Evolutionary conservation across 2,329 filamentous ascomycete genomes (phyloP).

Genomic region (Paraphoma sp.): DNA sequence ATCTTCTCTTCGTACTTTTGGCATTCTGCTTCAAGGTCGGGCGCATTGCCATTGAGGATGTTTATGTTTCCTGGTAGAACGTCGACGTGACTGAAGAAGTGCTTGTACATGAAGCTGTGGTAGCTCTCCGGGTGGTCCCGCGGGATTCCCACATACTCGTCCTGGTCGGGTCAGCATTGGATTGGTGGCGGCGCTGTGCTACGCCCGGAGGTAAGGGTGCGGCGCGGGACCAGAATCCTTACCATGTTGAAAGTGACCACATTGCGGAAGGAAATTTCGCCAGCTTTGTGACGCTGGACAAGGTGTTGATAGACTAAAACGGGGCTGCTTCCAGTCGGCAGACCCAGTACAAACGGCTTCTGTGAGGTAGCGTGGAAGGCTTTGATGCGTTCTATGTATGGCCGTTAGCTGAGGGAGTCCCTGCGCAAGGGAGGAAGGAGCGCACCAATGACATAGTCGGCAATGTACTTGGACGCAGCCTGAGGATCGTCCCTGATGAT

Average conservation of each 20-base stretch:
- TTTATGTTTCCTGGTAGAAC: conserved; percentile 83
- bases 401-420: conserved; percentile 29
- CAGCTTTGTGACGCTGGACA: conserved; percentile 73
- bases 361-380: conserved; percentile 74
- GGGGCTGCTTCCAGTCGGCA: conserved; percentile 84
- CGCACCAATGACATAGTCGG: conserved; percentile 78
- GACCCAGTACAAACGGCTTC: conserved; percentile 80
- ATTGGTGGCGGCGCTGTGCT: conserved; percentile 22
- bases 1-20: conserved; percentile 81
- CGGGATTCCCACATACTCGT: conserved; percentile 86
- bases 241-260: conserved; percentile 94
- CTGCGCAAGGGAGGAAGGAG: conserved; percentile 27
- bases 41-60: conserved; percentile 81
- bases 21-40: conserved; percentile 77
- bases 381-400: conserved; percentile 72
- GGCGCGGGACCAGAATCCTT: conserved; percentile 34
- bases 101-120: conserved; percentile 91
- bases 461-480: conserved; percentile 75
- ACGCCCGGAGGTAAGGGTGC: conserved; percentile 22
- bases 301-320: conserved; percentile 79
- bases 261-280: conserved; percentile 83
- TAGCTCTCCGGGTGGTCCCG: conserved; percentile 86
- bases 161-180: conserved; percentile 55
- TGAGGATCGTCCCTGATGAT: conserved; percentile 78
- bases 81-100: conserved; percentile 88